Base-by-base conservation (phyloP, 2,329 filamentous ascomycete species). In the Monosporascus ibericus region DNA sequence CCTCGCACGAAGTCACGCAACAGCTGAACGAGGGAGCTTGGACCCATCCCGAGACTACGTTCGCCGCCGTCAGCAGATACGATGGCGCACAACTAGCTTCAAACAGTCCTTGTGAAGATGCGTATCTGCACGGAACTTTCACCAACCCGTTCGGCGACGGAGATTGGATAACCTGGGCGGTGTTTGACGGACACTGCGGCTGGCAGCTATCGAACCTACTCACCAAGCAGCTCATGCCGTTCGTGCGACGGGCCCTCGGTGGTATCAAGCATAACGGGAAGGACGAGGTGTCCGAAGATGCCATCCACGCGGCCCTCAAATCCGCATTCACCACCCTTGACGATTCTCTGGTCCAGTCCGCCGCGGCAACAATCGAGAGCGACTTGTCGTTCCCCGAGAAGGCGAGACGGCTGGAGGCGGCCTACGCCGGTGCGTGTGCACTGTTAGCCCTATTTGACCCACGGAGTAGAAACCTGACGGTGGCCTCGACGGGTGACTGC, bases 401-500 rank as follows among this genome's bases (percentile, higher is more conserved):
- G 51, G 61, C 61, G 20, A 55, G 63, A 25, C 54, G 58, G 3
- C 59, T 67, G 9, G 63, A 68, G 49, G 60, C 61, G 6, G 64
- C 62, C 0, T 66, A 67, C 56, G 61, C 65, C 2, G 65, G 66
- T 2, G 59, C 65, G 3, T 67, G 65, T 42, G 64, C 62, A 3
- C 60, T 63, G 1, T 70, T 88, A 2, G 75, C 83, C 0, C 68
- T 86, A 2, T 87, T 81, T 61, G 83, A 89, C 55, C 75, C 81
- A 0, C 53, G 59, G 1, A 71, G 72, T 1, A 72, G 72, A 5
- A 79, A 71, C 0, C 68, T 89, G 0, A 78, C 80, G 24, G 82
- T 86, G 2, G 86, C 86, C 0, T 84, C 82, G 55, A 80, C 80
- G 0, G 86, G 86, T 0, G 85, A 89, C 67, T 87, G 82, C 1